Base-by-base conservation (phyloP, 2,329 filamentous ascomycete species). In the Ophiostoma australiae region DNA sequence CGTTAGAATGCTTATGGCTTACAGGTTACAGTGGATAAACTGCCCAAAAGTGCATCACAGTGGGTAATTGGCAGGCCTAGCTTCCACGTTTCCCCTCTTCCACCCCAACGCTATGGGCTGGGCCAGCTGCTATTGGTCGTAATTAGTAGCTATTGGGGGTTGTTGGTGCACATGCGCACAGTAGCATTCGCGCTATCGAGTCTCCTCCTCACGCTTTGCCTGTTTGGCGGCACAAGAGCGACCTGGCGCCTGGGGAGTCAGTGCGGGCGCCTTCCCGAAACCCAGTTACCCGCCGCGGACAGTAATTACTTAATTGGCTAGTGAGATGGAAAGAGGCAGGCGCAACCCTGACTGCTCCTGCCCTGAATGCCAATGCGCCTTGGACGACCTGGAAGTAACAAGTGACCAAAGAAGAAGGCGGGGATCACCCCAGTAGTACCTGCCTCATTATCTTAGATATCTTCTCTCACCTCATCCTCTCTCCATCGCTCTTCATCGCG, bases 201-300 rank as follows among this genome's bases (percentile, higher is more conserved):
- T 55, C 52, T 35, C 20, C 70, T 71, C 70, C 70, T 71, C 66
- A 69, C 70, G 70, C 70, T 39, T 68, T 68, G 65, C 70, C 70
- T 68, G 52, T 66, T 69, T 37, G 44, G 66, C 58, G 58, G 31
- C 48, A 52, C 39, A 48, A n/a, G 11, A 48, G 41, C 17, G 41
- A 44, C 41, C 41, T 44, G 52, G 52, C 20, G 52, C 52, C 27
- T 65, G 31, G 31, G 27, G 31, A n/a, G n/a, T n/a, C n/a, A 11
- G 61, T 65, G 31, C 61, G 33, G 35, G 37, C 65, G 65, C 65
- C 65, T 67, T 67, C 37, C 65, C 37, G 61, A 65, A 33, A 67
- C 10, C 23, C 27, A 61, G n/a, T 48, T 48, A 48, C 65, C 69
- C 66, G 63, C 69, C 27, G 65, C 23, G 4, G 52, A n/a, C 44